Conservation (phyloP, 345 rosid species). For the Gossypium herbaceum region DNA sequence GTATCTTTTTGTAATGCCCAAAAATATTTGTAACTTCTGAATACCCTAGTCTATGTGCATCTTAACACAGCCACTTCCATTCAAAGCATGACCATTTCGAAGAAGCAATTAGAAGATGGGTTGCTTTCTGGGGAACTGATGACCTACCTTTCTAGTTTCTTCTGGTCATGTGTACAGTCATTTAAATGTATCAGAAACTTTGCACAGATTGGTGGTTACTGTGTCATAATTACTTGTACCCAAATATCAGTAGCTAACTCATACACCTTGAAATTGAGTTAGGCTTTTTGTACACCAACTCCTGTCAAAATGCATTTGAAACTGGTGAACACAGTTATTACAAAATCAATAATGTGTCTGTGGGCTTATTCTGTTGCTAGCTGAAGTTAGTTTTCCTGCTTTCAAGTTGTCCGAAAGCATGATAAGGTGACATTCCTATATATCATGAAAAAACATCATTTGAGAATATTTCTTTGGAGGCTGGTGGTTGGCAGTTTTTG, state of each 20-base stretch:
- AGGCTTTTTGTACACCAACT: background rate
- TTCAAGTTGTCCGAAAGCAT: slow-evolving; percentile 10
- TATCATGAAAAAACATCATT: background rate
- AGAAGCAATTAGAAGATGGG: background rate
- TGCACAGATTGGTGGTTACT: background rate
- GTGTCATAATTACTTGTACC: background rate
- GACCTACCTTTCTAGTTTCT: background rate
- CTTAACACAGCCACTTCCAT: background rate
- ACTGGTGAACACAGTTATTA: background rate
- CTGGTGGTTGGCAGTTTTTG: background rate
- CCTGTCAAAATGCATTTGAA: background rate
- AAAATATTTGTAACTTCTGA: background rate
- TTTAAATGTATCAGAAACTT: slow-evolving; percentile 4
- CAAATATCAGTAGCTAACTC: background rate
- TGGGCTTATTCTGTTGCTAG: background rate
- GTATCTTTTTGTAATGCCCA: background rate
- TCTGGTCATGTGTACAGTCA: background rate
- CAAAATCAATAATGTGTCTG: background rate
- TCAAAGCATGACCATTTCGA: background rate
- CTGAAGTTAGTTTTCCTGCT: background rate
- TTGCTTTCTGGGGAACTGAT: background rate
- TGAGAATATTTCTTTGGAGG: slow-evolving; percentile 1
- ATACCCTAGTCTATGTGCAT: background rate
- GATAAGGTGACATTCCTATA: background rate
- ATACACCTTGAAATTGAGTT: background rate